These are phyloP conservation scores for Mrakia gelida DNA, from an alignment of 768 basidiomycete genomes.

Conservation along the genomic window DNA sequence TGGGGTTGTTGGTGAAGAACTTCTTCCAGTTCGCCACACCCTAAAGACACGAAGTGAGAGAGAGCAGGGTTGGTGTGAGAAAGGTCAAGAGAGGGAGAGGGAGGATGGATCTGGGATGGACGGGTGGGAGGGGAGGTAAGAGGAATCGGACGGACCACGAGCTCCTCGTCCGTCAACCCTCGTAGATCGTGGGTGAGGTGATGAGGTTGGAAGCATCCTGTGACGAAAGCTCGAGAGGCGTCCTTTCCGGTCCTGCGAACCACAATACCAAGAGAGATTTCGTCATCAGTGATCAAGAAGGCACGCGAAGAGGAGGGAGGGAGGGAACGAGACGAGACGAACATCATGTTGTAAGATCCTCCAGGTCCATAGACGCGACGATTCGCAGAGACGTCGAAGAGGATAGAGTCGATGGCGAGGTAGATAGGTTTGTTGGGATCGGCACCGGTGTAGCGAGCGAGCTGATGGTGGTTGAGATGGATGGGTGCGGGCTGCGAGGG, in stretches of 20 bases:
- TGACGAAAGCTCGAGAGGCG: constrained; percentile 86
- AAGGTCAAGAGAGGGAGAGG: neutral
- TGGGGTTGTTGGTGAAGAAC: constrained; percentile 77
- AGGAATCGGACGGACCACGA: constrained; percentile 54
- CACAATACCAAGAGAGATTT: neutral
- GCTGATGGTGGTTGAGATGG: constrained; percentile 63
- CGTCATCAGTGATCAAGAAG: neutral
- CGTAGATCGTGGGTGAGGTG: constrained; percentile 89
- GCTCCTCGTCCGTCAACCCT: constrained; percentile 67
- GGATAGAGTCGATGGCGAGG: constrained; percentile 84
- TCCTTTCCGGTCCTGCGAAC: constrained; percentile 62
- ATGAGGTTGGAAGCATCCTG: constrained; percentile 72
- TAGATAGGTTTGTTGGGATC: constrained; percentile 66
- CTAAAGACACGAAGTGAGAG: constrained; percentile 47
- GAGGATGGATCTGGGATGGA: too few relatives aligned
- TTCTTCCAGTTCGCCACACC: constrained; percentile 80
- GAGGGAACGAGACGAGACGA: constrained; percentile 23
- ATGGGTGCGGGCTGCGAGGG: constrained; percentile 45
- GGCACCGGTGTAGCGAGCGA: constrained; percentile 69
- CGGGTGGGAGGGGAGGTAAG: neutral
- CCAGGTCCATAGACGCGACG: constrained; percentile 78
- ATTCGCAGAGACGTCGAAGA: constrained; percentile 83
- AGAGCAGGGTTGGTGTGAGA: neutral
- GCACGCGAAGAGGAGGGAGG: neutral
- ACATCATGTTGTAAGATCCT: constrained; percentile 53